Evolutionary conservation across 179 eudicot genomes (phyloP), one percentile per base, ranked within the genome.

Genomic region (Carnegiea gigantea): DNA sequence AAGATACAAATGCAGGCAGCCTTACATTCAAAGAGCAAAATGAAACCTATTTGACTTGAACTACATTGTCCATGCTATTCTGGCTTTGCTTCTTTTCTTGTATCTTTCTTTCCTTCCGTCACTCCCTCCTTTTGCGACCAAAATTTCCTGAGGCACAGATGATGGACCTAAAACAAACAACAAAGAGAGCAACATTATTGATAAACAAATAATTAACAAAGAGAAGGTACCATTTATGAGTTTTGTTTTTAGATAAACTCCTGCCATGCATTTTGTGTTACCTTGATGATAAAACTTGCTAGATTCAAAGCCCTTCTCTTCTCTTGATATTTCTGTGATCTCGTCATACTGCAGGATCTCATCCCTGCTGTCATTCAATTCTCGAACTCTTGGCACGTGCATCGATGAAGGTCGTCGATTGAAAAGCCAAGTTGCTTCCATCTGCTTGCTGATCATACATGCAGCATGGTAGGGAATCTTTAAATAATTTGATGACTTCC

Each of bases 391-490:
- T 26, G 24, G 40, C 38, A 67, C 8, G 14, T 36, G 44, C 46
- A 70, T 15, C 23, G 26, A 9, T 26, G 73, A 70, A 70, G 77
- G 54, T 1, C 28, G 54, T 1, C 21, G 59, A 28, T 65, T 78
- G 23, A 91, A 91, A 21, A 91, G 79, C 90, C 89, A 88, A 4
- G 89, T 89, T 17, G 90, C 79, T 5, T 89, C 86, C 91, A 91
- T 88, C 80, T 88, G 93, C 82, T 89, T 91, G 74, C 79, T 80
- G 64, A 91, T 89, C 93, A 91, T 87, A 36, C 86, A 81, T 0
- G 87, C 81, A 14, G 86, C 93, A 48, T 85, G 83, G 36, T 86
- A 83, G 6, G 92, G 92, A 62, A 91, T 82, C 83, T 74, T 87
- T 24, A 72, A 73, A 36, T 85, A 53, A 30, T 71, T 77, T 7